Percentiles rank a stretch among this genome's conserved stretches.
Conservation (phyloP, 768 basidiomycete species). For the Hericium erinaceus region DNA sequence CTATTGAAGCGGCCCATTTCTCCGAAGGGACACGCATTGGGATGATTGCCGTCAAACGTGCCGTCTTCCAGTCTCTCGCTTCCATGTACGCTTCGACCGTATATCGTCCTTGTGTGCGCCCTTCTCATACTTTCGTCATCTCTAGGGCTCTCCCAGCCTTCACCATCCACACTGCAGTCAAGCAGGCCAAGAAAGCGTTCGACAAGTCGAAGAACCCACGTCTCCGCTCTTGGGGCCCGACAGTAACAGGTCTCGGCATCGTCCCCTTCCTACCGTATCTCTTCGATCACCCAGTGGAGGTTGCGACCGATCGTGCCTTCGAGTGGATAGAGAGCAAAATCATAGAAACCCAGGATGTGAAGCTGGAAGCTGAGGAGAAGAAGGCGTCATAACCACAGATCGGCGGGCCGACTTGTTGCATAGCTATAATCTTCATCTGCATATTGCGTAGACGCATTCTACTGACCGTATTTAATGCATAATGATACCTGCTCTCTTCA, state of each 20-base stretch:
- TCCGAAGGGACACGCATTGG: constrained; percentile 60
- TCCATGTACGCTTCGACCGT: constrained; percentile 51
- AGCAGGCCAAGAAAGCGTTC: constrained; percentile 62
- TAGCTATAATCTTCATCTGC: background rate
- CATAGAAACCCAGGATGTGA: constrained; percentile 28
- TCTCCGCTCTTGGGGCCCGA: constrained; percentile 68
- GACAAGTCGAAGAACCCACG: constrained; percentile 46
- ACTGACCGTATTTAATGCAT: background rate
- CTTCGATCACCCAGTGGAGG: constrained; percentile 75
- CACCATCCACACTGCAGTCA: constrained; percentile 78
- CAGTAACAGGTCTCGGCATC: constrained; percentile 59
- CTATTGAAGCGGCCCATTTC: constrained; percentile 58
- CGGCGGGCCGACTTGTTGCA: background rate
- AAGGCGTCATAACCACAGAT: background rate
- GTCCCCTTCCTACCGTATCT: constrained; percentile 69
- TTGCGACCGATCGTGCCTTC: constrained; percentile 55
- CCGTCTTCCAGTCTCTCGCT: constrained; percentile 72
- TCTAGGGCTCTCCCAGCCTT: constrained; percentile 73
- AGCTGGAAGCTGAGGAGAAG: constrained; percentile 11
- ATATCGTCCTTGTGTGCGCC: background rate
- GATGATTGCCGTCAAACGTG: constrained; percentile 68
- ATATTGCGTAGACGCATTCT: background rate
- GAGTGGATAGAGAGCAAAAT: constrained; percentile 58
- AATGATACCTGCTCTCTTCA: background rate
- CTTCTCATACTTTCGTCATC: background rate